Base-by-base conservation (phyloP, 257 asterid species). In the Salvia rosmarinus region DNA sequence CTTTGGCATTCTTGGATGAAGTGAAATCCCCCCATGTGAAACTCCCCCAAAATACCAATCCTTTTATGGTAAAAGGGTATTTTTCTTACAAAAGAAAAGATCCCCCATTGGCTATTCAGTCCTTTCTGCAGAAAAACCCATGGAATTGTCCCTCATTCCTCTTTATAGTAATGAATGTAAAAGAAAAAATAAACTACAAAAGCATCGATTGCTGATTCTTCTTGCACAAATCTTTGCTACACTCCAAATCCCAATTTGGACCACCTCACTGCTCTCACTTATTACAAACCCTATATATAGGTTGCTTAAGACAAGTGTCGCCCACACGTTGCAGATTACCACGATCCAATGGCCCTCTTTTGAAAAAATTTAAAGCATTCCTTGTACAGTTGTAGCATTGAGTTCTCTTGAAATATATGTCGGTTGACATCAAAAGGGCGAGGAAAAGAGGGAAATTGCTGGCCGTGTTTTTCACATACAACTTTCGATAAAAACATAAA, bases 231-330 rank as follows among this genome's bases (percentile, higher is more conserved):
- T 30, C 23, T 21, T 10, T 52, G 50, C 67, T 40, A 54, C 2
- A 16, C 37, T 75, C 66, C 75, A 60, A 68, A 25, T 2, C 14
- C 19, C 16, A 5, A 63, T 4, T 20, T 64, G 59, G 72, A 54
- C 78, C 78, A 73, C 72, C 17, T 49, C 25, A 21, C 34, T 16
- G 2, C 44, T 43, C 19, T 42, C 39, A 34, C 57, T 67, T 16
- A 49, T 16, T 49, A 6, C 42, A 56, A 35, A 72, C 32, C 57
- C 64, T 14, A 25, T 49, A 8, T 61, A 11, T 71, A 59, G 66
- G 34, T 9, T 6, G 32, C 8, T 13, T 62, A 67, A 79, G 66
- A 72, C 73, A 78, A 0, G 63, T 75, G 83, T 82, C 81, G 4
- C 2, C 7, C 52, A 0, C 12, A 5, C 20, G 52, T 43, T 49